These are phyloP conservation scores for Clavispora phyllophila DNA, from an alignment of 805 yeast species.

Conservation along the genomic window DNA sequence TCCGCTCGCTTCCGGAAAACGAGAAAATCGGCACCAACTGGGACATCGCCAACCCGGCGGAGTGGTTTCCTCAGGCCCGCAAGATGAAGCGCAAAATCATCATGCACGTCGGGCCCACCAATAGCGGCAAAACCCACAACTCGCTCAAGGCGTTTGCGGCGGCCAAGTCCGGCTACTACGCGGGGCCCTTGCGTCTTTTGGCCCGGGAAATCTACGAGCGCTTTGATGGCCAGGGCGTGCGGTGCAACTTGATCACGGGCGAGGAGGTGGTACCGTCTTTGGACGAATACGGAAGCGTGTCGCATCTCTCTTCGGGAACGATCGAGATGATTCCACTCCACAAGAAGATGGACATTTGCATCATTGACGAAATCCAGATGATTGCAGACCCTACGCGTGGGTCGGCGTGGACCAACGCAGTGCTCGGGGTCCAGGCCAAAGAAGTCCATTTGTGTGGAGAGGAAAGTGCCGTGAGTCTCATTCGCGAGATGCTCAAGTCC, in stretches of 20 bases:
- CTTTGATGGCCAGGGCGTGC: slow-evolving; percentile 57
- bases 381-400: slow-evolving; percentile 76
- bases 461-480: slow-evolving; percentile 68
- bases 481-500: slow-evolving; percentile 50
- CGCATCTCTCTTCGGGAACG: slow-evolving; percentile 79
- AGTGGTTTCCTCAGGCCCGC: slow-evolving; percentile 84
- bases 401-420: slow-evolving; percentile 90
- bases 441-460: slow-evolving; percentile 95
- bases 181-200: slow-evolving; percentile 86
- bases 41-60: slow-evolving; percentile 29
- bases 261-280: slow-evolving; percentile 77
- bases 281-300: slow-evolving; percentile 67
- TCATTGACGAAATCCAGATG: slow-evolving; percentile 96
- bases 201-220: slow-evolving; percentile 90
- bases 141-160: slow-evolving; percentile 66
- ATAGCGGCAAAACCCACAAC: slow-evolving; percentile 87
- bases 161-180: slow-evolving; percentile 77
- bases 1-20: neutral
- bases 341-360: slow-evolving; percentile 74
- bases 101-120: slow-evolving; percentile 98
- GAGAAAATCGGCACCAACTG: slow-evolving; percentile 4
- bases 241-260: slow-evolving; percentile 90
- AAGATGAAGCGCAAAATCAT: slow-evolving; percentile 69
- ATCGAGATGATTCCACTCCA: slow-evolving; percentile 84
- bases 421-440: slow-evolving; percentile 79